Base-by-base conservation (phyloP, 202 grass and related monocot genomes). In the Brachypodium distachyon region DNA sequence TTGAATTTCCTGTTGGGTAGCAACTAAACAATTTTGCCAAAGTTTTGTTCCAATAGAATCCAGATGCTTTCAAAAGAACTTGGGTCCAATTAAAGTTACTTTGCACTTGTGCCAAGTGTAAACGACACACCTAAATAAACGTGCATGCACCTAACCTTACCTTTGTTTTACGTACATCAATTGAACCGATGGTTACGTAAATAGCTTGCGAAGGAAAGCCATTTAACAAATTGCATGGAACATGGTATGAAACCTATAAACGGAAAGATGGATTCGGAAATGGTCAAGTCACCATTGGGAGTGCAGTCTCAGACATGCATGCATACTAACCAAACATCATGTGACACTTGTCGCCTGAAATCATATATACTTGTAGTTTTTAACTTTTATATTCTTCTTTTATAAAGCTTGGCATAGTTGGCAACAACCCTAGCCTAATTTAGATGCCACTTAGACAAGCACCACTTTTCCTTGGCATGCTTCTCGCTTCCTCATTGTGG, bases 101-200 rank as follows among this genome's bases (percentile, higher is more conserved):
- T 50, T 60, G 59, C 69, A 80, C 60, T 74, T 85, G 50, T 80
- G 40, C 31, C 59, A 74, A 80, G 50, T 80, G 83, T 80, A 60
- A 73, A 67, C 31, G 27, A 58, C 51, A 85, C 76, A 60, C 72
- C 17, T 60, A 43, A 33, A n/a, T n/a, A n/a, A n/a, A n/a, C n/a
- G n/a, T 36, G 40, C 22, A 32, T 46, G 72, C 54, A 77, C 51
- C 51, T 60, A 36, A 5, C 21, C 19, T 27, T 38, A 10, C 19
- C 26, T 59, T 58, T 1, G 52, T 27, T 2, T 48, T 48, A 57
- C 13, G 57, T 73, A 31, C 39, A 70, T 60, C 8, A 4, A 26
- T 44, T 26, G 21, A 28, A 27, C 7, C 2, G 29, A 16, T 66
- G n/a, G n/a, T n/a, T n/a, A n/a, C n/a, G n/a, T n/a, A n/a, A n/a